Base-by-base conservation (phyloP, 768 basidiomycete genomes). In the Suillus ampliporus region DNA sequence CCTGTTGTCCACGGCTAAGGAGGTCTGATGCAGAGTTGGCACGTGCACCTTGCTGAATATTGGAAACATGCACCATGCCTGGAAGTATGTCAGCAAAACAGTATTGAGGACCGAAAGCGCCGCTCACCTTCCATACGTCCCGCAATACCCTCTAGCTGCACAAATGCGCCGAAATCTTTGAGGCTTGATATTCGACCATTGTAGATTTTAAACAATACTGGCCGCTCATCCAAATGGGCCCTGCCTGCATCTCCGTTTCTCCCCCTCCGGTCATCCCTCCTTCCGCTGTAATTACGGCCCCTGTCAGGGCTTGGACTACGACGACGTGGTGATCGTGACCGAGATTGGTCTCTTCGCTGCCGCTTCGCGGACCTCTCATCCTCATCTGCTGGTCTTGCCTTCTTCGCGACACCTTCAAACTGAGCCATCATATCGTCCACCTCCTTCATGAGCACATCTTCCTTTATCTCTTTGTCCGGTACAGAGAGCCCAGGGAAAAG, bases 31-130 rank as follows among this genome's bases (percentile, higher is more conserved):
- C 89, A 43, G 94, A 89, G 71, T 94, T 94, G 43, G 92, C 91
- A 57, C 97, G 89, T 15, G 88, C 87, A 21, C 92, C 91, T 65
- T 84, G 81, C 69, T 95, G 92, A 52, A 99, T 97, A 65, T 89
- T 91, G 28, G 96, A 97, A 67, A 99, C 89, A 74, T 99, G 97
- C 26, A 99, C 93, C 89, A 99, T 88, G n/a, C 97, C 97, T 98
- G 62, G 19, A 64, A 6, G 41, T 38, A 52, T 47, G 21, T 73
- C n/a, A 63, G 56, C 52, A 64, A 34, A 38, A 48, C 10, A 19
- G 13, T 28, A 41, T 31, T 9, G 31, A 28, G n/a, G 34, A 17
- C 4, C 10, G 15, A 10, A 38, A 43, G 48, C 11, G n/a, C 13
- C 53, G 76, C 87, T 65, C 78, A 95, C 97, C 97, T 84, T 99